Evolutionary conservation across 257 asterid genomes (phyloP).

Genomic region (Mentha longifolia): DNA sequence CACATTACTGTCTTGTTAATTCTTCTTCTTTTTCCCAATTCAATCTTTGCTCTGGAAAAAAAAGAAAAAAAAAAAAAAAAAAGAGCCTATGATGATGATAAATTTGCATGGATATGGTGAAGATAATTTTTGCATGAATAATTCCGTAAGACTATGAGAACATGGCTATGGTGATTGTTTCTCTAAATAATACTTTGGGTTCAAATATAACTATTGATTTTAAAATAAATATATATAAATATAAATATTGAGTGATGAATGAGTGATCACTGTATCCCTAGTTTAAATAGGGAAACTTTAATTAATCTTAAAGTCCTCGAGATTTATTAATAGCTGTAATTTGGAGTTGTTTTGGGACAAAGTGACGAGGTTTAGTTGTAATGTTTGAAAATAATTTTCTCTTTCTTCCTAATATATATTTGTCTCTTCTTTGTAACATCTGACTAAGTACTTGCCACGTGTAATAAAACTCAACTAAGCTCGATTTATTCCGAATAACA

Average conservation of each 20-base stretch:
- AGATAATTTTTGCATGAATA: no score
- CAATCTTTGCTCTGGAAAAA: slow-evolving; percentile 2
- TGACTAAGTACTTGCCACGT: background rate
- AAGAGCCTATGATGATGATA: no score
- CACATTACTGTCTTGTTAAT: slow-evolving; percentile 26
- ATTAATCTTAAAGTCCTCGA: background rate
- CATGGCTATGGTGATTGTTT: no score
- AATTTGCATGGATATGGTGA: no score
- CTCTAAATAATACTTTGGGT: no score
- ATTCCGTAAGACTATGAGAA: no score
- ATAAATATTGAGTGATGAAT: background rate
- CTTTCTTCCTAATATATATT: background rate
- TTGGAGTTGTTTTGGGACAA: slow-evolving; percentile 1
- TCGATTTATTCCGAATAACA: background rate
- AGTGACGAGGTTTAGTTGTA: background rate
- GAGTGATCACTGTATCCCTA: no score
- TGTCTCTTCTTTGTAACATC: background rate
- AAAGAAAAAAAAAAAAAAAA: background rate
- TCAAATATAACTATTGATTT: no score
- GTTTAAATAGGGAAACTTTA: background rate
- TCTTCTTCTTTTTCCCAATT: background rate
- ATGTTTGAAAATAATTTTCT: no score
- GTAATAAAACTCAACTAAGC: background rate
- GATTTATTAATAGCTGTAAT: slow-evolving; percentile 2
- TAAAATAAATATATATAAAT: no score